Percentiles rank a stretch among this genome's conserved stretches.
These are phyloP conservation scores for Dispira parvispora DNA, from an alignment of 192 early-diverging fungal genomes.

Conservation along the genomic window DNA sequence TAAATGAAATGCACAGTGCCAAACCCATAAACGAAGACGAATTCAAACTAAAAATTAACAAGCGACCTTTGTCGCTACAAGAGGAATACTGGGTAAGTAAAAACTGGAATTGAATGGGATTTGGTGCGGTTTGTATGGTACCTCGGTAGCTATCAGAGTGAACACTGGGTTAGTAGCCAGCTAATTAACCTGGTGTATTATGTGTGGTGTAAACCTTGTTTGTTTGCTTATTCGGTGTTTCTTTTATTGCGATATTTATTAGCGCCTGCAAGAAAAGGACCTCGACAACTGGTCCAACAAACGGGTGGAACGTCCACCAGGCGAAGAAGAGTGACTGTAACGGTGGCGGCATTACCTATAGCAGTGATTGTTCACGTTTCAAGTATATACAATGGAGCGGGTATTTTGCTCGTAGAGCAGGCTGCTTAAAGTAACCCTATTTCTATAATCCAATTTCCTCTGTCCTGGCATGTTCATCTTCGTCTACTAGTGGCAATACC, in stretches of 20 bases:
- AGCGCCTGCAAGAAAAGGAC: conserved; percentile 10
- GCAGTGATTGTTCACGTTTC: too few relatives aligned
- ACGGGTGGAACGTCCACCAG: conserved; percentile 8
- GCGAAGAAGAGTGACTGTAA: background rate
- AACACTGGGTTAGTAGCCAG: background rate
- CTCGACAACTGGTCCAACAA: conserved; percentile 8
- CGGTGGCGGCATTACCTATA: background rate
- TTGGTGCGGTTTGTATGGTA: background rate
- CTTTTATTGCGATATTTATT: background rate
- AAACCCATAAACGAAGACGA: conserved; percentile 34
- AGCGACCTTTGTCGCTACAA: conserved; percentile 35
- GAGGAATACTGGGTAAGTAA: conserved; percentile 31
- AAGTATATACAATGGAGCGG: too few relatives aligned
- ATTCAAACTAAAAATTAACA: conserved; percentile 30
- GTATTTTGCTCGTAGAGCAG: too few relatives aligned
- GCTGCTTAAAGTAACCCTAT: too few relatives aligned
- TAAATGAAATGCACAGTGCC: conserved; percentile 27
- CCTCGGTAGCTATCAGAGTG: background rate
- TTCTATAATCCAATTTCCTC: too few relatives aligned
- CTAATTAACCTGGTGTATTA: background rate
- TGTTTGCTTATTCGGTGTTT: background rate
- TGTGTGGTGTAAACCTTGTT: background rate
- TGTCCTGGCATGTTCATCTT: too few relatives aligned
- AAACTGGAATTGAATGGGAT: background rate
- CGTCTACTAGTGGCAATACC: too few relatives aligned